These are phyloP conservation scores for Talaromyces sp. DNA, from an alignment of 2,329 filamentous ascomycete species.

Conservation along the genomic window DNA sequence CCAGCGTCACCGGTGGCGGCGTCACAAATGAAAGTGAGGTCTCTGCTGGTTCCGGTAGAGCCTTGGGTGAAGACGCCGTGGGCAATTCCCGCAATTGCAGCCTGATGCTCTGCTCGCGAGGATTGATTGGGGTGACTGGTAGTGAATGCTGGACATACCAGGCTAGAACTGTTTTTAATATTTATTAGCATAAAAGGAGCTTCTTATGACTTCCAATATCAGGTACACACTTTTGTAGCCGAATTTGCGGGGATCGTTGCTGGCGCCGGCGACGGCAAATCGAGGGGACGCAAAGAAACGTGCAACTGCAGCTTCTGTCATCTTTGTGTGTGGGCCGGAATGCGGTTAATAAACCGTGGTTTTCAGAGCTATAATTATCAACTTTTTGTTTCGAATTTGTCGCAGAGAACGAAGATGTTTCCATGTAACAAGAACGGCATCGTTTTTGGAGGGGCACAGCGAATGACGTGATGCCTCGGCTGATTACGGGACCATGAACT, in stretches of 20 bases:
- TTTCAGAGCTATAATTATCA: background rate
- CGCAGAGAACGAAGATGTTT: background rate
- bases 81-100: constrained; percentile 54
- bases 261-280: constrained; percentile 88
- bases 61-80: constrained; percentile 60
- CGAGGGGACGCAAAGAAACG: constrained; percentile 72
- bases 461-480: background rate
- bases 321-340: constrained; percentile 7
- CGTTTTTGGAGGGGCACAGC: background rate
- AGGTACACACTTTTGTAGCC: constrained; percentile 67
- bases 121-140: constrained; percentile 78
- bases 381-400: background rate
- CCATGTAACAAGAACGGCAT: background rate
- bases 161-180: constrained; percentile 65
- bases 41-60: constrained; percentile 59
- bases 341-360: background rate
- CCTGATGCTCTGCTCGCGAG: constrained; percentile 58
- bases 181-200: constrained; percentile 4
- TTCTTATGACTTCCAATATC: background rate
- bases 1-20: constrained; percentile 68
- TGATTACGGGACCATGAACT: background rate
- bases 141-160: constrained; percentile 80
- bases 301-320: constrained; percentile 50
- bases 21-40: constrained; percentile 85
- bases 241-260: constrained; percentile 76